phyloP scores from a whole-genome alignment of 2,329 filamentous ascomycete genomes.

The Shiraia sp. region DNA sequence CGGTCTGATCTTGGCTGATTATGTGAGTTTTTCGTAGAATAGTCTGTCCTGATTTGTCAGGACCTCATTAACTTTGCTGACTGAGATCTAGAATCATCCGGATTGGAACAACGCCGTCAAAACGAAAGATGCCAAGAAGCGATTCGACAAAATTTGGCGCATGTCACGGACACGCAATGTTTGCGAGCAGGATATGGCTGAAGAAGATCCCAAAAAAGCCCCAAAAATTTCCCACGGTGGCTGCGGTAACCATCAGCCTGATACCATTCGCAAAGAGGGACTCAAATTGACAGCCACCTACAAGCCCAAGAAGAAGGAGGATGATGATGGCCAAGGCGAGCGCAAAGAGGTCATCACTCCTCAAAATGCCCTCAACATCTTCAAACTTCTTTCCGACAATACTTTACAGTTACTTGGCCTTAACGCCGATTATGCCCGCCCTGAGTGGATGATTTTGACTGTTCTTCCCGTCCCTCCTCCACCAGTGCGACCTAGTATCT shows the following conservation, averaged over 20 bases:
- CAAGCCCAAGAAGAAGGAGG: constrained; percentile 74
- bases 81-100: constrained; percentile 65
- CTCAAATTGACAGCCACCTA: constrained; percentile 77
- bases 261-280: constrained; percentile 78
- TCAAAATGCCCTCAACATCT: constrained; percentile 80
- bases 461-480: constrained; percentile 94
- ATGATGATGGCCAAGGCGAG: constrained; percentile 66
- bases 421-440: constrained; percentile 91
- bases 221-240: constrained; percentile 70
- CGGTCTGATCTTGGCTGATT: constrained; percentile 95
- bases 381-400: constrained; percentile 79
- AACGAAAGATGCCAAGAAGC: constrained; percentile 88
- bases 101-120: constrained; percentile 81
- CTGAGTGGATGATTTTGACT: constrained; percentile 97
- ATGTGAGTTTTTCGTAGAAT: constrained; percentile 80
- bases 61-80: constrained; percentile 66
- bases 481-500: constrained; percentile 94
- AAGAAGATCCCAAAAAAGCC: constrained; percentile 60
- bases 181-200: constrained; percentile 78
- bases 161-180: constrained; percentile 85
- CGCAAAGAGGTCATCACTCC: constrained; percentile 85
- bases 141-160: constrained; percentile 91
- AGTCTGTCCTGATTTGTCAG: constrained; percentile 52
- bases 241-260: constrained; percentile 88
- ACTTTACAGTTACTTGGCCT: constrained; percentile 87